A percentile compares a stretch with the other conserved stretches of the same genome.
Conservation (phyloP, 2,329 filamentous ascomycete species). For the Xylaria polymorpha region DNA sequence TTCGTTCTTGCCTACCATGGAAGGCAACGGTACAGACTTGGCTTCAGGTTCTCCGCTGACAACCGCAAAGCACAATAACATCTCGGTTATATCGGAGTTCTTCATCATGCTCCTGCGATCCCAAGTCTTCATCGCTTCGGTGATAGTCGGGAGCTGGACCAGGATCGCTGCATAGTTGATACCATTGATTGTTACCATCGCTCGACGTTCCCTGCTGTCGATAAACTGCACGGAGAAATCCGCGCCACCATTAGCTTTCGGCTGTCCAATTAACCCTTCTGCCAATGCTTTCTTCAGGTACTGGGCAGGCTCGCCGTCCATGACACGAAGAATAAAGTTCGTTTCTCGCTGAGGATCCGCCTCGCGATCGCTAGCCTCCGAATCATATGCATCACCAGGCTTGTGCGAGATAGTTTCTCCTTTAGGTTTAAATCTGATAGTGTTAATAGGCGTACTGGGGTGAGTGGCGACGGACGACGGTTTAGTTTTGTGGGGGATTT, state of each 20-base stretch:
- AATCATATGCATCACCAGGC: constrained; percentile 92
- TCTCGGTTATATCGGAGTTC: constrained; percentile 87
- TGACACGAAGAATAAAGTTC: constrained; percentile 89
- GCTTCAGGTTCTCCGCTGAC: constrained; percentile 76
- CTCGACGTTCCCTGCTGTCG: constrained; percentile 77
- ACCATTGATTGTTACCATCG: constrained; percentile 75
- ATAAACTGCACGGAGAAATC: constrained; percentile 87
- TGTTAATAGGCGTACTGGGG: constrained; percentile 51
- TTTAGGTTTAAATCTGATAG: constrained; percentile 70
- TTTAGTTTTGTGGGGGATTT: constrained; percentile 57
- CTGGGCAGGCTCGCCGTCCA: constrained; percentile 85
- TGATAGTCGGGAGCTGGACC: constrained; percentile 86
- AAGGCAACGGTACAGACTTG: constrained; percentile 73
- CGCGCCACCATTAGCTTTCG: constrained; percentile 72
- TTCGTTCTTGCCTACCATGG: constrained; percentile 71
- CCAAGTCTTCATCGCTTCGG: constrained; percentile 94
- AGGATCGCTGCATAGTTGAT: constrained; percentile 80
- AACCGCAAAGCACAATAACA: constrained; percentile 80
- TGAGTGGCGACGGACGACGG: constrained; percentile 46
- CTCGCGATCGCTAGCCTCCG: constrained; percentile 92
- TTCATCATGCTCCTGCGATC: constrained; percentile 90
- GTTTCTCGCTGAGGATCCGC: constrained; percentile 88
- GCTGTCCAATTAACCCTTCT: constrained; percentile 79
- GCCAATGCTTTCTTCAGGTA: constrained; percentile 81
- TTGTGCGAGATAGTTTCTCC: constrained; percentile 76